A percentile compares a stretch with the other conserved stretches of the same genome.
Conservation (phyloP, 1,284 basidiomycete genomes). For the Trametes sp. region DNA sequence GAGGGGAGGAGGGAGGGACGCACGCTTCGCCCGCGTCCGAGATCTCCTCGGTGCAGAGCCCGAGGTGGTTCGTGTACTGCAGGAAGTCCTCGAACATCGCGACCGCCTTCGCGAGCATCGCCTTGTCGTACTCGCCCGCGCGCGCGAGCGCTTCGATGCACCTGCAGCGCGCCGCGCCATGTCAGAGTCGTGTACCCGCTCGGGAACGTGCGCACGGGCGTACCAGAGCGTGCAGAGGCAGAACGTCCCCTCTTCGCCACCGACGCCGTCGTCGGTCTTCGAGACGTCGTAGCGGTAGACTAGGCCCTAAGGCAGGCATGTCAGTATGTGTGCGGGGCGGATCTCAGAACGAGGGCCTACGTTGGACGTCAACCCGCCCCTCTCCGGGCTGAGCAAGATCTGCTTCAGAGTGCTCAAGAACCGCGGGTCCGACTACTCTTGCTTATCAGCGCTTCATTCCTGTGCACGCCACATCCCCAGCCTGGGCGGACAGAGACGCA, state of each 20-base stretch:
- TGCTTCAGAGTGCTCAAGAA: conserved; percentile 85
- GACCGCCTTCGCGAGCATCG: conserved; percentile 73
- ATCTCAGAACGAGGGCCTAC: conserved; percentile 51
- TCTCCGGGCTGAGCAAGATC: conserved; percentile 84
- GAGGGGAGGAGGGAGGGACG: conserved; percentile 31
- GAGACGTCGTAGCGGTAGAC: conserved; percentile 84
- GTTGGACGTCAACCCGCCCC: conserved; percentile 89
- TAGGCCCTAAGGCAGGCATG: conserved; percentile 53
- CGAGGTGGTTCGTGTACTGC: conserved; percentile 86
- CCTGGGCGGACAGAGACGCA: conserved; percentile 42
- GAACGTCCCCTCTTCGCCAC: conserved; percentile 91
- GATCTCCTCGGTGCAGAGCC: conserved; percentile 86
- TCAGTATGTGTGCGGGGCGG: not conserved
- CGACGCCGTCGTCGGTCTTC: conserved; percentile 89
- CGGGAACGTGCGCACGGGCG: not conserved
- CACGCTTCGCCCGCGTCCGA: conserved; percentile 81
- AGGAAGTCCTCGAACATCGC: conserved; percentile 88
- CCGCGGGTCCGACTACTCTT: conserved; percentile 78
- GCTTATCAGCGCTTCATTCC: not conserved
- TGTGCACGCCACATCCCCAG: too few species aligned
- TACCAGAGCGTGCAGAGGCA: conserved; percentile 81
- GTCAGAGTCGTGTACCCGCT: not conserved
- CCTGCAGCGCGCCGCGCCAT: conserved; percentile 50
- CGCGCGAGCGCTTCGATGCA: conserved; percentile 88
- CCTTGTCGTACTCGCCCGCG: conserved; percentile 78